Conservation (phyloP, 2,329 filamentous ascomycete genomes). For the Exophiala phaeomuriformis region DNA sequence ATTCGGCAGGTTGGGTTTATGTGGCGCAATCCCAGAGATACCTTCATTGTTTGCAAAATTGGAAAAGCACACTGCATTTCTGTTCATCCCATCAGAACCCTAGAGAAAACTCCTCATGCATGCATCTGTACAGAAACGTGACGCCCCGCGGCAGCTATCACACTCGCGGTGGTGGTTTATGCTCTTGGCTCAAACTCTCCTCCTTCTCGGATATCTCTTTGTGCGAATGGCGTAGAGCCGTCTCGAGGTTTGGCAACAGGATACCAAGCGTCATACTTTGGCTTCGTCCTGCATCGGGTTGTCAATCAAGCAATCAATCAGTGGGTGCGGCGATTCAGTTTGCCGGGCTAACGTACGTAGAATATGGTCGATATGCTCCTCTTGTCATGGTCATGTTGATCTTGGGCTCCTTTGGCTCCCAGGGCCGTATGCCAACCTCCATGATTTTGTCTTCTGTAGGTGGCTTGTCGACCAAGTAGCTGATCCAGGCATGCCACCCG, state of each 20-base stretch:
- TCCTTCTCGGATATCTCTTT: slow-evolving; percentile 12
- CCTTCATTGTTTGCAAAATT: slow-evolving; percentile 8
- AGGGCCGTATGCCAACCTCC: slow-evolving; percentile 58
- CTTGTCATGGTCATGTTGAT: slow-evolving; percentile 69
- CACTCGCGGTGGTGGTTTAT: neutral
- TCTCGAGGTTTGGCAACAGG: slow-evolving; percentile 32
- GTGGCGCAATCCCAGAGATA: slow-evolving; percentile 14
- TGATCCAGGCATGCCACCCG: slow-evolving; percentile 97
- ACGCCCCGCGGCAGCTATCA: neutral
- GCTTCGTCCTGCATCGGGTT: slow-evolving; percentile 29
- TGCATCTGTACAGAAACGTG: slow-evolving; percentile 20
- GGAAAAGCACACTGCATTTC: slow-evolving; percentile 4
- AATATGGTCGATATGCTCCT: slow-evolving; percentile 86
- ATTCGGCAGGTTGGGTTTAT: neutral
- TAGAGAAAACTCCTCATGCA: slow-evolving; percentile 15
- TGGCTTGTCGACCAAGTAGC: slow-evolving; percentile 82
- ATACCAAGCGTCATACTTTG: slow-evolving; percentile 32
- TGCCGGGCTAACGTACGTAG: slow-evolving; percentile 61
- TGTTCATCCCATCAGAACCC: slow-evolving; percentile 7
- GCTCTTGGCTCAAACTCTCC: slow-evolving; percentile 6
- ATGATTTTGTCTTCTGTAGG: slow-evolving; percentile 69
- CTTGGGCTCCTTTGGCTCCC: slow-evolving; percentile 67
- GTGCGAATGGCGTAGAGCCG: slow-evolving; percentile 9
- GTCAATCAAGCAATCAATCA: neutral
- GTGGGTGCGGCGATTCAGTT: neutral